Percentiles rank a stretch among this genome's conserved stretches.
phyloP scores from a whole-genome alignment of 306 rosid species.

The Mimosa pudica region DNA sequence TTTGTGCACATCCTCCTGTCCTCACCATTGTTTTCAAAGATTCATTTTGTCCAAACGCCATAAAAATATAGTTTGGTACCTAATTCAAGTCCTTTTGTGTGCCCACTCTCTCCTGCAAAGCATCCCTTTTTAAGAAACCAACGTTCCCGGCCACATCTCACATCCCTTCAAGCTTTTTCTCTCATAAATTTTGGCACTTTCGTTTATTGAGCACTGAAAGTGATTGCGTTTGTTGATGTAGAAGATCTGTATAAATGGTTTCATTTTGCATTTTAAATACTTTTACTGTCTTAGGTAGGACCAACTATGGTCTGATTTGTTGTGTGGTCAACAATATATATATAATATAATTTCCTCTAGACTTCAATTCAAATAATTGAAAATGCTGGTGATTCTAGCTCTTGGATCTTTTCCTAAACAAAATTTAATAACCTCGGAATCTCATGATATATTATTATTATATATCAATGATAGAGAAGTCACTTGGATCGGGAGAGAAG shows the following conservation, averaged over 20 bases:
- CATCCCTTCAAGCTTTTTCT: slow-evolving; percentile 8
- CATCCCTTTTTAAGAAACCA: slow-evolving; percentile 9
- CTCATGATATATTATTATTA: background rate
- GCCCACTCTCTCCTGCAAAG: background rate
- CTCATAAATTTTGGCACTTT: background rate
- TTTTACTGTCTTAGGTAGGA: background rate
- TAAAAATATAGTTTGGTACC: slow-evolving; percentile 2
- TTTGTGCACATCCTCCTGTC: slow-evolving; percentile 32
- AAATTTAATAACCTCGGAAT: background rate
- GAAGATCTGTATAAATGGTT: background rate
- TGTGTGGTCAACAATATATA: background rate
- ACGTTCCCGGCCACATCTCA: background rate
- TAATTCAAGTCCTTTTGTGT: slow-evolving; percentile 22
- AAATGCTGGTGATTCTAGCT: too few species aligned
- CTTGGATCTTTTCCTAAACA: too few species aligned
- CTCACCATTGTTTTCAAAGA: slow-evolving; percentile 17
- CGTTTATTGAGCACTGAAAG: background rate
- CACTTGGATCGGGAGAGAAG: too few species aligned
- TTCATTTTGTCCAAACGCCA: slow-evolving; percentile 22
- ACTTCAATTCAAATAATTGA: background rate
- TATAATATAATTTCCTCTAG: too few species aligned
- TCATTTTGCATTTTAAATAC: background rate
- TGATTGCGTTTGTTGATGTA: background rate
- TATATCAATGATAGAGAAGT: background rate
- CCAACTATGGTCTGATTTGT: background rate